Conservation (phyloP, 306 rosid species). For the Prunus kanzakura region DNA sequence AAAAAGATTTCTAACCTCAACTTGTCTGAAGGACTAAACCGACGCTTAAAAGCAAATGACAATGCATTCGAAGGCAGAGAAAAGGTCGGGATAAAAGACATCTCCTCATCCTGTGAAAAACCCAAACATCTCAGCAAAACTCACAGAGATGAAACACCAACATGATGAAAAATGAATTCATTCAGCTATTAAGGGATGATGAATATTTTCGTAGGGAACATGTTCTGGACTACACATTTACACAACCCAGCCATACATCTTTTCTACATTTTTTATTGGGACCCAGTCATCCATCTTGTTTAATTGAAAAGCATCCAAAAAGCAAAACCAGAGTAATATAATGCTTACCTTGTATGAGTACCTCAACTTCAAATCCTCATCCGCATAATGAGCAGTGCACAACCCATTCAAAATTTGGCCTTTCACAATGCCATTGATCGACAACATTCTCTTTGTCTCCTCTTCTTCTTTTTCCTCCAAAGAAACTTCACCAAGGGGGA, state of each 20-base stretch:
- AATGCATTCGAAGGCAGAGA: conserved; percentile 80
- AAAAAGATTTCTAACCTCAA: conserved; percentile 54
- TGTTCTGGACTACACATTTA: not conserved
- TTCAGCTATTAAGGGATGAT: not conserved
- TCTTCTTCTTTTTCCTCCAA: conserved; percentile 68
- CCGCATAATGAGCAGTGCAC: conserved; percentile 64
- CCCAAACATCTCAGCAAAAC: conserved; percentile 13
- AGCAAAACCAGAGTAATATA: not conserved
- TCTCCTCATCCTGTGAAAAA: conserved; percentile 70
- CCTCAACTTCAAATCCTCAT: conserved; percentile 67
- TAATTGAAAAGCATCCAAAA: not conserved
- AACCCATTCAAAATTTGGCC: conserved; percentile 56
- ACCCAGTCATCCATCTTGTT: not conserved
- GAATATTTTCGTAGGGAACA: not conserved
- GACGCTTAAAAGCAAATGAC: conserved; percentile 86
- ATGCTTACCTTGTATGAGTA: conserved; percentile 66
- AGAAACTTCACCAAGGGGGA: conserved; percentile 81
- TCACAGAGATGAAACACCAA: not conserved
- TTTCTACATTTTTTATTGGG: not conserved
- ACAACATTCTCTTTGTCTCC: conserved; percentile 44
- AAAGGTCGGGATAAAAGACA: conserved; percentile 75
- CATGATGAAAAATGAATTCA: conserved; percentile 7
- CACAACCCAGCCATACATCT: not conserved
- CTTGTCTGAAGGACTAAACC: conserved; percentile 71
- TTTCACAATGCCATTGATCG: conserved; percentile 62